These are phyloP conservation scores for Fraxinus ornus DNA, from an alignment of 305 asterid species.

Conservation along the genomic window DNA sequence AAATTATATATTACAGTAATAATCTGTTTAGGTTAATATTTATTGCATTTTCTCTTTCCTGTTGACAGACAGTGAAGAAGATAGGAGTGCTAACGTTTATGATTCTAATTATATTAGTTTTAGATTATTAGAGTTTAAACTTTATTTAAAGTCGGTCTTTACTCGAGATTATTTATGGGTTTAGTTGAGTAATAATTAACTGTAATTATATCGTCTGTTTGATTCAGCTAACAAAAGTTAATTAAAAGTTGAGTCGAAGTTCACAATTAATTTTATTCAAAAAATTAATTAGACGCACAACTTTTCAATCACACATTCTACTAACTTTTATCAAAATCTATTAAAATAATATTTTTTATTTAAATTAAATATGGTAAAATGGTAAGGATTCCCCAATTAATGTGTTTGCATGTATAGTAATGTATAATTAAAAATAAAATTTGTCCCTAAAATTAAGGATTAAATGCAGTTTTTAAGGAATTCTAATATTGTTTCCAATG, in stretches of 20 bases:
- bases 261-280: too few relatives aligned
- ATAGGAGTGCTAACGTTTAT: conserved; percentile 3
- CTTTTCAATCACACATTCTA: too few relatives aligned
- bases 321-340: too few relatives aligned
- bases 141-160: not conserved
- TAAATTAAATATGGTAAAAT: not conserved
- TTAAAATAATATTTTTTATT: not conserved
- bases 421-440: not conserved
- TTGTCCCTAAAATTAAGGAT: conserved; percentile 8
- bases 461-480: not conserved
- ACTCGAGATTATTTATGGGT: not conserved
- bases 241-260: too few relatives aligned
- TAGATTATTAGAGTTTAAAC: not conserved
- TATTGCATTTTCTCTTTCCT: not conserved
- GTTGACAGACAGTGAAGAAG: conserved; percentile 3
- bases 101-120: not conserved
- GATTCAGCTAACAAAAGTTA: too few relatives aligned
- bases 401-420: not conserved
- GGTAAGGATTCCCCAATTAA: not conserved
- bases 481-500: not conserved
- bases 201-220: not conserved
- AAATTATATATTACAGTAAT: not conserved
- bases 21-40: conserved; percentile 1
- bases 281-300: not conserved
- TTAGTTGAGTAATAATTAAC: not conserved